Evolutionary conservation across 306 rosid species (phyloP).

Genomic region (Cucumis sativus): Cucumber_9930_V3 NC_026660.2:8079001-8079500

Average conservation of each 20-base stretch:
- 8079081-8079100: background rate
- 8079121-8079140: background rate
- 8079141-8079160: background rate
- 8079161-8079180: background rate
- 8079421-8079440: too few species aligned
- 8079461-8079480: too few species aligned
- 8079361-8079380: too few species aligned
- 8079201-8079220: background rate
- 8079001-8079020: background rate
- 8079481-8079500: background rate
- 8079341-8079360: too few species aligned
- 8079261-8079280: too few species aligned
- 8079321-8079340: too few species aligned
- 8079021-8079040: background rate
- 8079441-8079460: too few species aligned
- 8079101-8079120: background rate
- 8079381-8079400: too few species aligned
- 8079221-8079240: background rate
- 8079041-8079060: constrained; percentile 4
- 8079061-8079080: background rate
- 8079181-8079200: background rate
- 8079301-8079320: too few species aligned
- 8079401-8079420: too few species aligned
- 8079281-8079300: too few species aligned
- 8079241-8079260: too few species aligned